phyloP scores from a whole-genome alignment of 139 green algal genomes.

The Auxenochlorella pyrenoidosa region DNA sequence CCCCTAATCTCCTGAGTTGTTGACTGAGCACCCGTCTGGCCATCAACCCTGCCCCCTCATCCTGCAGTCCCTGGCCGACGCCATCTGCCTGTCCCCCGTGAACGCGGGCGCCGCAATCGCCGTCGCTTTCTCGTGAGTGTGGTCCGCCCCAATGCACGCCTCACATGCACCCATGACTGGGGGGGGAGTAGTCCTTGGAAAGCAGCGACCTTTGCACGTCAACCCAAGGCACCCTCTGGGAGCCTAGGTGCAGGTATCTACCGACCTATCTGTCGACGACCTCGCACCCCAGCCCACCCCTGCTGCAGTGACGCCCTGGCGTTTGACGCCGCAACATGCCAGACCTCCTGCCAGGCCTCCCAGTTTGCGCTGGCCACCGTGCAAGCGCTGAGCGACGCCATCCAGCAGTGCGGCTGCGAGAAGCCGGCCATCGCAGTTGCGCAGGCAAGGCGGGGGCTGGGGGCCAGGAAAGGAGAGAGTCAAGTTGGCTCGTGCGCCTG shows the following conservation, averaged over 20 bases:
- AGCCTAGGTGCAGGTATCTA: too few relatives aligned
- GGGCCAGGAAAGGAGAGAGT: too few relatives aligned
- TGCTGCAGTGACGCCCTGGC: constrained; percentile 16
- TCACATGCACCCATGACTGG: too few relatives aligned
- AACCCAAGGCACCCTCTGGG: too few relatives aligned
- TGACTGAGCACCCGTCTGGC: background rate
- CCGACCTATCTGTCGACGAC: too few relatives aligned
- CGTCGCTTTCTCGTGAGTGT: constrained; percentile 1
- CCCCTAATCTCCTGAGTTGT: too few relatives aligned
- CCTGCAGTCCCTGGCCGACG: constrained; percentile 2
- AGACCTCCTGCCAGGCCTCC: background rate
- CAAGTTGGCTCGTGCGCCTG: too few relatives aligned
- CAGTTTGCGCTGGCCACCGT: constrained; percentile 3
- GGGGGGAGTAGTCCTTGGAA: too few relatives aligned
- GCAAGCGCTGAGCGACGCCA: background rate
- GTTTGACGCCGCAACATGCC: constrained; percentile 9
- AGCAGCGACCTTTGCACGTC: too few relatives aligned
- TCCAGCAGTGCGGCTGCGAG: constrained; percentile 2
- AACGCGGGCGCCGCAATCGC: constrained; percentile 10
- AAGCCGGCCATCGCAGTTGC: background rate
- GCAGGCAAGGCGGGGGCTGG: background rate
- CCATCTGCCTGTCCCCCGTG: background rate
- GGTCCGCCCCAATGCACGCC: too few relatives aligned
- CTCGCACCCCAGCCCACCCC: background rate
- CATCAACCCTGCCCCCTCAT: background rate